Conservation (phyloP, 2,329 filamentous ascomycete genomes). For the Aspergillus viridinutans region DNA sequence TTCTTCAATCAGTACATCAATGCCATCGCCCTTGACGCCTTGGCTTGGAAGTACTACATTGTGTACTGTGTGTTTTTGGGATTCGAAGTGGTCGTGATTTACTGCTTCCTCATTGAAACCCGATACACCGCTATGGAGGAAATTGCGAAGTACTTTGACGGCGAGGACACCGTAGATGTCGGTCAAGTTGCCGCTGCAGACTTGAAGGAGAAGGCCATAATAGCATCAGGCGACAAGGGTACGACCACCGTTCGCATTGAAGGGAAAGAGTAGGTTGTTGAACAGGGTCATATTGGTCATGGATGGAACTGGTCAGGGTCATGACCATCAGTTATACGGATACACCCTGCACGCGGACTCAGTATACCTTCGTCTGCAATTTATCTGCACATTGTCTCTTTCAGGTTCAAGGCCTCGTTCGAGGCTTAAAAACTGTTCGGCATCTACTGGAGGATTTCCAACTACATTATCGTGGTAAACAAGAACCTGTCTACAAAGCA, state of each 20-base stretch:
- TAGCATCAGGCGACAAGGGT: background rate
- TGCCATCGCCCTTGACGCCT: conserved; percentile 17
- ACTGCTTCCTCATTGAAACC: conserved; percentile 12
- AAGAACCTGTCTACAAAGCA: too few species aligned
- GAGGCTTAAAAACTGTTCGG: too few species aligned
- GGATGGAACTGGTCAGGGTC: too few species aligned
- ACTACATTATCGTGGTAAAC: too few species aligned
- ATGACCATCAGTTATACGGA: too few species aligned
- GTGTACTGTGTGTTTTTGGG: conserved; percentile 13
- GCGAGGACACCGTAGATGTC: background rate
- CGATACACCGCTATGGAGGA: conserved; percentile 11
- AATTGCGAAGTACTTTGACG: conserved; percentile 11
- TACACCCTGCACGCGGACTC: too few species aligned
- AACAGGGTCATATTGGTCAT: too few species aligned
- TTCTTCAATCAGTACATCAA: conserved; percentile 22
- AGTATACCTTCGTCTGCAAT: too few species aligned
- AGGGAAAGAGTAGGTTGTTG: background rate
- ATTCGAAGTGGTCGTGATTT: conserved; percentile 7
- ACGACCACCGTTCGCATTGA: background rate
- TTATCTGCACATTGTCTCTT: too few species aligned
- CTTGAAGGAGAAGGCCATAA: background rate
- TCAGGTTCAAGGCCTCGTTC: too few species aligned
- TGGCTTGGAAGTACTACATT: conserved; percentile 22
- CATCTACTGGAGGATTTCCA: too few species aligned
- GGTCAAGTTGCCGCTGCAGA: background rate